These are phyloP conservation scores for Kluyveromyces sp. DNA, from an alignment of 1,139 yeast species.

Conservation along the genomic window DNA sequence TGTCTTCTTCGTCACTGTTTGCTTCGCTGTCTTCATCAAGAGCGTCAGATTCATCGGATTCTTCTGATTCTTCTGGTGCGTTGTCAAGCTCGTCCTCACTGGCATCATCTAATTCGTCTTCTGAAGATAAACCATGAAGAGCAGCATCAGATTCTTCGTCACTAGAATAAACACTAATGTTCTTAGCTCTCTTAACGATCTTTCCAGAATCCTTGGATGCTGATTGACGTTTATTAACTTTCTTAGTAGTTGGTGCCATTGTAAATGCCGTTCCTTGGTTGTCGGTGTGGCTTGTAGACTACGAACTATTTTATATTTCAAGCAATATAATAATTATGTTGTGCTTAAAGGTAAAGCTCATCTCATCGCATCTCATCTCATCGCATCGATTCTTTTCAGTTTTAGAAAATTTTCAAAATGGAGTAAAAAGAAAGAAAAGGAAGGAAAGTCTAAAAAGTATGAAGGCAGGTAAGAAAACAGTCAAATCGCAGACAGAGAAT, in stretches of 20 bases:
- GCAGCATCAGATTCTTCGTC: slow-evolving; percentile 26
- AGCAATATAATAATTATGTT: no score
- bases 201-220: slow-evolving; percentile 9
- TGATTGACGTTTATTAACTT: slow-evolving; percentile 15
- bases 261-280: background rate
- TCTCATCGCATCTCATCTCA: slow-evolving; percentile 8
- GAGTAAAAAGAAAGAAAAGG: background rate
- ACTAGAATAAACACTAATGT: slow-evolving; percentile 25
- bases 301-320: no score
- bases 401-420: slow-evolving; percentile 5
- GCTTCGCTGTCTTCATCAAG: slow-evolving; percentile 25
- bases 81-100: slow-evolving; percentile 22
- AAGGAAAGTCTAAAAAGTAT: background rate
- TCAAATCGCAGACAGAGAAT: background rate
- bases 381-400: slow-evolving; percentile 9
- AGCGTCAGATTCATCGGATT: slow-evolving; percentile 18
- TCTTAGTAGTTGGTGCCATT: slow-evolving; percentile 20
- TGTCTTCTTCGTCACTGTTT: slow-evolving; percentile 19
- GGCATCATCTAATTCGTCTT: slow-evolving; percentile 28
- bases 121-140: slow-evolving; percentile 21
- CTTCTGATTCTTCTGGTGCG: slow-evolving; percentile 1
- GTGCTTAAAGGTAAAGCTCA: background rate
- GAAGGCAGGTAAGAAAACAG: background rate
- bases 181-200: slow-evolving; percentile 22
- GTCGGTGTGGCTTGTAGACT: background rate